Conservation (phyloP, 2,329 filamentous ascomycete species). For the Exophiala sp. region DNA sequence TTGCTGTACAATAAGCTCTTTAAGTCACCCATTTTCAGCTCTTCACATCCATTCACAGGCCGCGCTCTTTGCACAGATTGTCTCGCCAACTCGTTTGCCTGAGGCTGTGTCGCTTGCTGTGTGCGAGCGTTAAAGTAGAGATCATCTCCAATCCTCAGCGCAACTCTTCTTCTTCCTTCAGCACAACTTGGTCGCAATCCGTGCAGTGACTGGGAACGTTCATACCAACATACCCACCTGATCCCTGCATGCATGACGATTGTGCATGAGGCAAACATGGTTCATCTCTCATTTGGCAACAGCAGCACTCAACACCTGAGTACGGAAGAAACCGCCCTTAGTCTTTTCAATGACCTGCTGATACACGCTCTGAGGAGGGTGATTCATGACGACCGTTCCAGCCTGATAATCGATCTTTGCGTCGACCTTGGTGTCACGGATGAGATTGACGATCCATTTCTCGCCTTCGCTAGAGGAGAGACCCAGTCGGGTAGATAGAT, state of each 20-base stretch:
- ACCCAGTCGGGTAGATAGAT: conserved; percentile 86
- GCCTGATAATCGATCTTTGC: conserved; percentile 99
- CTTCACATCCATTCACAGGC: too few species aligned
- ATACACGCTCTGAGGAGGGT: conserved; percentile 96
- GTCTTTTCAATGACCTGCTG: conserved; percentile 99
- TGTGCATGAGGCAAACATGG: not conserved
- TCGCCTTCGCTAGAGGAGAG: conserved; percentile 92
- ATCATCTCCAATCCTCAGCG: too few species aligned
- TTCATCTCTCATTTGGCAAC: conserved; percentile 45
- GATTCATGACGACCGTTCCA: conserved; percentile 98
- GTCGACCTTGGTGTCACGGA: conserved; percentile 93
- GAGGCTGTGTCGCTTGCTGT: too few species aligned
- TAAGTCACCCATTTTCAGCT: too few species aligned
- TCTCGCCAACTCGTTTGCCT: too few species aligned
- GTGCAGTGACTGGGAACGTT: too few species aligned
- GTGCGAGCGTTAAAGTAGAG: too few species aligned
- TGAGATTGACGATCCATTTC: conserved; percentile 99
- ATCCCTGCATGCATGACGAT: not conserved
- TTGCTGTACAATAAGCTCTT: not conserved
- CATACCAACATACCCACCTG: too few species aligned
- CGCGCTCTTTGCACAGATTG: not conserved
- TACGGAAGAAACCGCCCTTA: conserved; percentile 98
- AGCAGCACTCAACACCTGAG: conserved; percentile 75
- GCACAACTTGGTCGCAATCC: too few species aligned
- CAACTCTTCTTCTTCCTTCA: too few species aligned